Evolutionary conservation across 2,329 filamentous ascomycete species (phyloP).

Genomic region (Trichophyton verrucosum): DNA sequence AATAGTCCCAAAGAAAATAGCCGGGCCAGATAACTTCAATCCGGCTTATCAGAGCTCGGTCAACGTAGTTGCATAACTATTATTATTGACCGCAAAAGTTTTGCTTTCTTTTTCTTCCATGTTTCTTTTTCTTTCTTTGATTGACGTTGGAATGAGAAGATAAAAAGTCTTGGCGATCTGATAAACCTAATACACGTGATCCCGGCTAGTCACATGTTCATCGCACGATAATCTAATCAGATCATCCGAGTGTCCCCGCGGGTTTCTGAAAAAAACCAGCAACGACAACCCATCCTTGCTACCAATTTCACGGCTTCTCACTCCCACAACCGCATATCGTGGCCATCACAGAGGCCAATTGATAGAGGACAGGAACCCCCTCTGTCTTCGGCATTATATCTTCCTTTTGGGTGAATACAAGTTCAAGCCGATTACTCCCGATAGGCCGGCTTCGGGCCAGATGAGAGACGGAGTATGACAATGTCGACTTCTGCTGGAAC

Average conservation of each 20-base stretch:
- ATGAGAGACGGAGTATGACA: not conserved
- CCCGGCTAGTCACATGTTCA: slow-evolving; percentile 12
- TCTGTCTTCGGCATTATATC: too few species aligned
- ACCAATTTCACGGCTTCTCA: not conserved
- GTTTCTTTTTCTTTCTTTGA: not conserved
- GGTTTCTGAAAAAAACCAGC: not conserved
- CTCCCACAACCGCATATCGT: not conserved
- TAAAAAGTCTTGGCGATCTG: slow-evolving; percentile 8
- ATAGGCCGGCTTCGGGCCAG: not conserved
- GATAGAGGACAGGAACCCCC: not conserved
- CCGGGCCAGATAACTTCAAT: not conserved
- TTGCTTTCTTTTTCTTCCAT: too few species aligned
- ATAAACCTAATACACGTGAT: slow-evolving; percentile 12
- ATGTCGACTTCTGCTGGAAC: slow-evolving; percentile 22
- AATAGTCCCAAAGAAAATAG: not conserved
- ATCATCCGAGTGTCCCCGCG: slow-evolving; percentile 13
- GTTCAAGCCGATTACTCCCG: not conserved
- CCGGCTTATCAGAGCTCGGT: too few species aligned
- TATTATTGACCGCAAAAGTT: too few species aligned
- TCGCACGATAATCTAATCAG: slow-evolving; percentile 19
- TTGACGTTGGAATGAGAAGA: not conserved
- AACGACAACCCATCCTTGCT: not conserved
- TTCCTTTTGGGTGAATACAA: not conserved
- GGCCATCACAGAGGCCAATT: not conserved
- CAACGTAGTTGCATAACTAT: too few species aligned